These are phyloP conservation scores for Yamadazyma insecticola DNA, from an alignment of 805 yeast genomes.

Conservation along the genomic window DNA sequence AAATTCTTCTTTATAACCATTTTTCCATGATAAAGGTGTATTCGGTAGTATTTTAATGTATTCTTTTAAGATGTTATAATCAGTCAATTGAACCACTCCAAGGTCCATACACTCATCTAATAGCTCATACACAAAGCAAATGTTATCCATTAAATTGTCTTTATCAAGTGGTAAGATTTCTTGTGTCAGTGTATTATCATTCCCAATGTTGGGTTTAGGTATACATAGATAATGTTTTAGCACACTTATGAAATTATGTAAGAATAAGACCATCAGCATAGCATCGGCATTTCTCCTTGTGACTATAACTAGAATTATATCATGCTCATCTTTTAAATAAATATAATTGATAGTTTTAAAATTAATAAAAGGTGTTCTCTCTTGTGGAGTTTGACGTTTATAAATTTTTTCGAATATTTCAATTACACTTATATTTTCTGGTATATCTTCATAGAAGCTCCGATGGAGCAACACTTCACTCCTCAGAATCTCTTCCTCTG, in stretches of 20 bases:
- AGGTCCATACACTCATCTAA: conserved; percentile 86
- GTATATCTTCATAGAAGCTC: conserved; percentile 27
- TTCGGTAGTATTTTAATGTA: conserved; percentile 59
- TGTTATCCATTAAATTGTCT: conserved; percentile 67
- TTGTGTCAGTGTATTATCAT: too few species aligned
- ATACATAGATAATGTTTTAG: conserved; percentile 23
- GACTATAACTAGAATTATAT: conserved; percentile 39
- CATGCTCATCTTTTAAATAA: conserved; percentile 45
- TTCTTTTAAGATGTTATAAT: conserved; percentile 70
- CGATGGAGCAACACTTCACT: conserved; percentile 33
- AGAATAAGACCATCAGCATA: conserved; percentile 54
- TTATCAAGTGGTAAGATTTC: conserved; percentile 42
- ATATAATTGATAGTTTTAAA: conserved; percentile 51
- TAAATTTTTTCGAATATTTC: conserved; percentile 20
- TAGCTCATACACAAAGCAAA: conserved; percentile 71
- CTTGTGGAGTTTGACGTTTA: conserved; percentile 15
- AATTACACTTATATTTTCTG: conserved; percentile 18
- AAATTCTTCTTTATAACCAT: conserved; percentile 6
- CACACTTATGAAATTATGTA: conserved; percentile 35
- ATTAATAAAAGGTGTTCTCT: conserved; percentile 40
- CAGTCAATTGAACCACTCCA: conserved; percentile 84
- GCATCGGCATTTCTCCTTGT: conserved; percentile 47
- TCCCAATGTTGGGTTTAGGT: not conserved
- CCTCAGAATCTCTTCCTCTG: conserved; percentile 18
- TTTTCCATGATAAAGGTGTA: conserved; percentile 18